Percentiles rank a stretch among this genome's conserved stretches.
Conservation (phyloP, 257 asterid genomes). For the Petunia axillaris region DNA sequence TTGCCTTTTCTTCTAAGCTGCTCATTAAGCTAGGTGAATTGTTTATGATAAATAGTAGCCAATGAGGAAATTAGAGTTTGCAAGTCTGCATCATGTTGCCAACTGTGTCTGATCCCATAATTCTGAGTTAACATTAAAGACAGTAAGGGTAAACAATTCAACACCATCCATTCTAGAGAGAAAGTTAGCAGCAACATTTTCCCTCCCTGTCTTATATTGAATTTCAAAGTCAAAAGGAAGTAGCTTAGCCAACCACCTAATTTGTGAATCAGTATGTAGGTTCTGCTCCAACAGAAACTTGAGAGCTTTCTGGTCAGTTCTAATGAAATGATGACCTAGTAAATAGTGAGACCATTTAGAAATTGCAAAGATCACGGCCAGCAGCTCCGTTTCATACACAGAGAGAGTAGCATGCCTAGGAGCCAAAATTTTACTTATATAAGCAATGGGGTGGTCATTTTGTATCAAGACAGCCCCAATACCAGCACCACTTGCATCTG, state of each 20-base stretch:
- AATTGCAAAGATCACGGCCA: not conserved
- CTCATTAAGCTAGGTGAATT: not conserved
- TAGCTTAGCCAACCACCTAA: not conserved
- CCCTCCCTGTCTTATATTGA: not conserved
- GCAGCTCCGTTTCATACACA: not conserved
- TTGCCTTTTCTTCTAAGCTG: not conserved
- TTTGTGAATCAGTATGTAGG: not conserved
- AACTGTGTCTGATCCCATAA: not conserved
- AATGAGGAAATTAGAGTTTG: not conserved
- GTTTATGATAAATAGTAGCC: not conserved
- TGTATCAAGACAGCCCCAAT: not conserved
- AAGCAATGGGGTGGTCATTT: not conserved
- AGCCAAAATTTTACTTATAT: not conserved
- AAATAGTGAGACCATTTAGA: too few species aligned
- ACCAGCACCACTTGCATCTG: not conserved
- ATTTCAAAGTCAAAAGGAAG: not conserved
- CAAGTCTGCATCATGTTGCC: not conserved
- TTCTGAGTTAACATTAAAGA: not conserved
- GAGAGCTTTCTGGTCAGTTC: not conserved
- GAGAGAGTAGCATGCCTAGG: not conserved
- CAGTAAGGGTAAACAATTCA: not conserved
- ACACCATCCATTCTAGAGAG: not conserved
- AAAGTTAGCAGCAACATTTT: not conserved
- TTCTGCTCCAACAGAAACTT: too few species aligned
- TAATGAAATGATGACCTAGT: not conserved